A percentile compares a stretch with the other conserved stretches of the same genome.
Evolutionary conservation across 2,329 filamentous ascomycete genomes (phyloP).

Genomic region (Aspergillus fischeri): DNA sequence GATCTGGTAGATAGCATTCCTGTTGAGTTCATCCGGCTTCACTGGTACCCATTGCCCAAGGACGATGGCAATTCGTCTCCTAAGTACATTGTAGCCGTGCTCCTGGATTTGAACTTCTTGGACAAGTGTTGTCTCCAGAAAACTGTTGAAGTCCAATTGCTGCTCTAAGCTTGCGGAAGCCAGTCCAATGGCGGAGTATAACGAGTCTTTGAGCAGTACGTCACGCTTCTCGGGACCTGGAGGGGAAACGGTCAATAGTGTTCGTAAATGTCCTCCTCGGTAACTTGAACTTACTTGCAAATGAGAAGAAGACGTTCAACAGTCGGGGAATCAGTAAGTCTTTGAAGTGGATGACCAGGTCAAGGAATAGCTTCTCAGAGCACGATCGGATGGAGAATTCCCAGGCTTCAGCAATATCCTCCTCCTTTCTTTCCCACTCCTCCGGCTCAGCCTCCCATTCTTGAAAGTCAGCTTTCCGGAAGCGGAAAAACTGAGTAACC

Average conservation of each 20-base stretch:
- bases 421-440: conserved; percentile 90
- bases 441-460: conserved; percentile 94
- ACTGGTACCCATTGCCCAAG: conserved; percentile 86
- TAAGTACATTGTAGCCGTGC: conserved; percentile 72
- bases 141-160: conserved; percentile 75
- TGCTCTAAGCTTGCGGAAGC: conserved; percentile 71
- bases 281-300: conserved; percentile 55
- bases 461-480: conserved; percentile 77
- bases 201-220: conserved; percentile 82
- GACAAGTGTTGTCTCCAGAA: conserved; percentile 71
- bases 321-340: conserved; percentile 73
- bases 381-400: conserved; percentile 91
- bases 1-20: conserved; percentile 77
- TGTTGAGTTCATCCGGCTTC: conserved; percentile 64
- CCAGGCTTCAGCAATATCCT: conserved; percentile 77
- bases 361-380: conserved; percentile 88
- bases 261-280: conserved; percentile 1
- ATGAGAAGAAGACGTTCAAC: conserved; percentile 74
- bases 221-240: conserved; percentile 58
- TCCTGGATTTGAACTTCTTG: conserved; percentile 69
- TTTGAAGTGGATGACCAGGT: conserved; percentile 86
- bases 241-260: not conserved
- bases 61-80: conserved; percentile 82
- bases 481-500: conserved; percentile 83
- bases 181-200: conserved; percentile 89